Evolutionary conservation across 495 filamentous ascomycete genomes (phyloP).

Genomic region (Penicillium malachiteum): DNA sequence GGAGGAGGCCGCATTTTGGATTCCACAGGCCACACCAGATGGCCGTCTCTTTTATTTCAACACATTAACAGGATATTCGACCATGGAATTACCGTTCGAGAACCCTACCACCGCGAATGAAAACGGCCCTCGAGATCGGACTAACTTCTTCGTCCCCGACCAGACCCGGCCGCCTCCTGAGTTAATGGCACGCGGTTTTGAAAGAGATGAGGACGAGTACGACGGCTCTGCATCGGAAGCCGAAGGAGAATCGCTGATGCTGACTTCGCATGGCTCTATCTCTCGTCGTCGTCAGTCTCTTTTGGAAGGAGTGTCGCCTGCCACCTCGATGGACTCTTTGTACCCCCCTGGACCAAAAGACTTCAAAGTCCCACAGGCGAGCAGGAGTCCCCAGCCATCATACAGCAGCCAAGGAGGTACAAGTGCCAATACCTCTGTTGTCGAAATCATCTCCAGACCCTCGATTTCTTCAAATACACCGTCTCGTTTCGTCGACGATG

Average conservation of each 20-base stretch:
- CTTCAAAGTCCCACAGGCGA: slow-evolving; percentile 16
- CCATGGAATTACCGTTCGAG: slow-evolving; percentile 90
- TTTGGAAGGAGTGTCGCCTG: slow-evolving; percentile 77
- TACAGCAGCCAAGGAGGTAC: slow-evolving; percentile 26
- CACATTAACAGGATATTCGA: slow-evolving; percentile 88
- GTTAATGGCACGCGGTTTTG: slow-evolving; percentile 82
- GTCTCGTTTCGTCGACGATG: slow-evolving; percentile 83
- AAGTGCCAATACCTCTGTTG: slow-evolving; percentile 35
- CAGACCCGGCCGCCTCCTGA: slow-evolving; percentile 91
- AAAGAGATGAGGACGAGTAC: slow-evolving; percentile 79
- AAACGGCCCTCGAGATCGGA: slow-evolving; percentile 81
- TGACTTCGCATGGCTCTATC: slow-evolving; percentile 57
- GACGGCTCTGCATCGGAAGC: slow-evolving; percentile 85
- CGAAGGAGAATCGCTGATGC: slow-evolving; percentile 65
- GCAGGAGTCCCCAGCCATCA: slow-evolving; percentile 22
- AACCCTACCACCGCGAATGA: slow-evolving; percentile 80
- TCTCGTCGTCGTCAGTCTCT: slow-evolving; percentile 63
- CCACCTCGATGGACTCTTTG: slow-evolving; percentile 89
- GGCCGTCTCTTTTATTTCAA: slow-evolving; percentile 98
- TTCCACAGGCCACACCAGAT: slow-evolving; percentile 93
- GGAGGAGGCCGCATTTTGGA: slow-evolving; percentile 95
- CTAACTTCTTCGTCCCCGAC: slow-evolving; percentile 82
- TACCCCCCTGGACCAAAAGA: slow-evolving; percentile 49
- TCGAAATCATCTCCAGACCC: slow-evolving; percentile 41
- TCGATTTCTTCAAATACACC: slow-evolving; percentile 64